phyloP scores from a whole-genome alignment of 1,284 basidiomycete genomes.

The Peniophora sp. region DNA sequence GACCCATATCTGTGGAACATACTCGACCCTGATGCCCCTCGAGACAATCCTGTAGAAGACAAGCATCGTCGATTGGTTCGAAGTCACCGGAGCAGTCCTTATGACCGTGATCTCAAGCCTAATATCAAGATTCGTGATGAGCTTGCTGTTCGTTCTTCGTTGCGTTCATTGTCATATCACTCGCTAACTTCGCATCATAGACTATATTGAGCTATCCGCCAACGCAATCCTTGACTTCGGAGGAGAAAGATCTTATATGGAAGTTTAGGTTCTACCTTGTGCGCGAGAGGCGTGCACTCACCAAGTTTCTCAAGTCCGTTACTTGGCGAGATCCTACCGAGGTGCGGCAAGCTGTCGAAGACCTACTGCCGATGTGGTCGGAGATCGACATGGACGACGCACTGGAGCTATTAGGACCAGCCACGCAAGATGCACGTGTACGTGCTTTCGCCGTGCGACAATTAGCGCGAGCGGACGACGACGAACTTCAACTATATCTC shows the following conservation, averaged over 20 bases:
- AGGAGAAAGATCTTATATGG: constrained; percentile 97
- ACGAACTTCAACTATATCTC: constrained; percentile 92
- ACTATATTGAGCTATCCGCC: constrained; percentile 89
- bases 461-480: constrained; percentile 87
- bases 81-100: constrained; percentile 89
- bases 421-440: constrained; percentile 86
- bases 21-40: constrained; percentile 83
- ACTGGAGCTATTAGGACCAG: constrained; percentile 87
- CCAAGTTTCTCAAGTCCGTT: constrained; percentile 97
- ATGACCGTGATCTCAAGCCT: constrained; percentile 94
- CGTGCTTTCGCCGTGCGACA: constrained; percentile 92
- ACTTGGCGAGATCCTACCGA: constrained; percentile 96
- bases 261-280: constrained; percentile 97
- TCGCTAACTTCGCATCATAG: constrained; percentile 33
- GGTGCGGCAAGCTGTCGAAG: constrained; percentile 96
- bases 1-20: constrained; percentile 83
- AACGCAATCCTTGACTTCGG: constrained; percentile 77
- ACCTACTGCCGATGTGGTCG: constrained; percentile 92
- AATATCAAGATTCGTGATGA: constrained; percentile 94
- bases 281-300: constrained; percentile 84
- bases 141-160: constrained; percentile 62
- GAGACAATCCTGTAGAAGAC: constrained; percentile 95
- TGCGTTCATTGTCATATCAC: neutral
- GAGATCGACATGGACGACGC: constrained; percentile 97
- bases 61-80: constrained; percentile 93